Evolutionary conservation across 2,329 filamentous ascomycete genomes (phyloP).

Genomic region (Mariannaea sp.): DNA sequence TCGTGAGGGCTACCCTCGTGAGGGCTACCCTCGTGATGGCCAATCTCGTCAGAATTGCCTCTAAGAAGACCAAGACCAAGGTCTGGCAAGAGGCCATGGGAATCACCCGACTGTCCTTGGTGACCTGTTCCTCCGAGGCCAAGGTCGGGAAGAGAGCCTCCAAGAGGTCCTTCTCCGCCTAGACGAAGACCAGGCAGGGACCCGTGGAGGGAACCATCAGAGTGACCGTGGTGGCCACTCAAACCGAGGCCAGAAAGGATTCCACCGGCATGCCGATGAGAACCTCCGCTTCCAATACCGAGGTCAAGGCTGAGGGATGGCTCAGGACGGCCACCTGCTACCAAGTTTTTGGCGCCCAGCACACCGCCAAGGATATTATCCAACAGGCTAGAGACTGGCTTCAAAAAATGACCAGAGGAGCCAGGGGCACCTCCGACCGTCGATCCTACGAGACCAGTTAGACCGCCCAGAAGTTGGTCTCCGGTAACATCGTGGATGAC

Average conservation of each 20-base stretch:
- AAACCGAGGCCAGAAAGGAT: not conserved
- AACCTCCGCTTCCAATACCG: not conserved
- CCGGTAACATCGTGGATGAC: not conserved
- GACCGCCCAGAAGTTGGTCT: slow-evolving; percentile 4
- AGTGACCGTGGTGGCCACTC: no score
- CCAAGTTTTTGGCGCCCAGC: not conserved
- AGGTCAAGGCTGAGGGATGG: not conserved
- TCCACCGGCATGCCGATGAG: not conserved
- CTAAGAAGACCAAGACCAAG: no score
- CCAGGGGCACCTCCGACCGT: not conserved
- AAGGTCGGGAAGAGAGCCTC: no score
- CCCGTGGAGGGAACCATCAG: no score
- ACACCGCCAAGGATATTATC: not conserved
- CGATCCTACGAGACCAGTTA: not conserved
- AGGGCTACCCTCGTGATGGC: no score
- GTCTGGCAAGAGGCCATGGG: no score
- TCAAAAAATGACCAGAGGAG: not conserved
- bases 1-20: no score
- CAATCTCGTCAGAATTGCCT: no score
- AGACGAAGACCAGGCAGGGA: no score
- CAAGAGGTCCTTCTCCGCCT: no score
- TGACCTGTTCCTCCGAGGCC: no score
- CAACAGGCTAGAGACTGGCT: not conserved
- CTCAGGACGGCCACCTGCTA: not conserved
- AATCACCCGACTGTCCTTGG: no score